Conservation (phyloP, 2,329 filamentous ascomycete genomes). For the Sporothrix variecibatus region DNA sequence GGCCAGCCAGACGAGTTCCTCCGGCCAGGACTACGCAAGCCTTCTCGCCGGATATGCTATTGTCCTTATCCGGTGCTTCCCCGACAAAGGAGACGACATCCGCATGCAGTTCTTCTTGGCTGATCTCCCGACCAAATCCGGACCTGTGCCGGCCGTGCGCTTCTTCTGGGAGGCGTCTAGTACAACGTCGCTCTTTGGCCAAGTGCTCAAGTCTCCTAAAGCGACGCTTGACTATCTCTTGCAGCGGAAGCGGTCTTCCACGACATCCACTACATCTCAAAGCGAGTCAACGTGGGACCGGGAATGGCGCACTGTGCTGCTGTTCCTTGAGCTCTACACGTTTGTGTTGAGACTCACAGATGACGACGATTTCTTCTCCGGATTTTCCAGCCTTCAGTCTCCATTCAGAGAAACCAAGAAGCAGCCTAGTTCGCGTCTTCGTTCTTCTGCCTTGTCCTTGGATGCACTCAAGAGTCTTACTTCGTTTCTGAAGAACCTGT, state of each 20-base stretch:
- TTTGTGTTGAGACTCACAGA: slow-evolving; percentile 92
- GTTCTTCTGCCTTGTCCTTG: slow-evolving; percentile 68
- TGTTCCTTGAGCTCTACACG: slow-evolving; percentile 92
- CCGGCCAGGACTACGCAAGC: slow-evolving; percentile 59
- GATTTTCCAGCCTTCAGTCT: slow-evolving; percentile 37
- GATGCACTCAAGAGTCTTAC: slow-evolving; percentile 73
- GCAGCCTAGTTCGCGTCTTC: slow-evolving; percentile 48
- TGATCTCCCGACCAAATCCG: slow-evolving; percentile 52
- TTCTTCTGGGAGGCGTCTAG: slow-evolving; percentile 76
- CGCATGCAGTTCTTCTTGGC: slow-evolving; percentile 91
- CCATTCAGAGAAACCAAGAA: slow-evolving; percentile 30
- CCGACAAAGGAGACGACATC: slow-evolving; percentile 78
- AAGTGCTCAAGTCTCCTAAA: slow-evolving; percentile 38
- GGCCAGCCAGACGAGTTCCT: slow-evolving; percentile 31
- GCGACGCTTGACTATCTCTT: slow-evolving; percentile 37
- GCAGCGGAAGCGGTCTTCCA: slow-evolving; percentile 30
- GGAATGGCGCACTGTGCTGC: slow-evolving; percentile 85
- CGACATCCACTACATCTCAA: slow-evolving; percentile 23
- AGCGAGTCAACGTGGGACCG: slow-evolving; percentile 48
- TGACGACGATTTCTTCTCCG: slow-evolving; percentile 89
- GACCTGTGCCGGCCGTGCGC: slow-evolving; percentile 65
- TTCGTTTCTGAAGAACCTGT: slow-evolving; percentile 84
- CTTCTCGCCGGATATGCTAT: slow-evolving; percentile 83
- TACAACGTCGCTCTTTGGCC: slow-evolving; percentile 45
- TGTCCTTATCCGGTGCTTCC: slow-evolving; percentile 82